Base-by-base conservation (phyloP, 1,139 yeast genomes). In the Geotrichum reessii region DNA sequence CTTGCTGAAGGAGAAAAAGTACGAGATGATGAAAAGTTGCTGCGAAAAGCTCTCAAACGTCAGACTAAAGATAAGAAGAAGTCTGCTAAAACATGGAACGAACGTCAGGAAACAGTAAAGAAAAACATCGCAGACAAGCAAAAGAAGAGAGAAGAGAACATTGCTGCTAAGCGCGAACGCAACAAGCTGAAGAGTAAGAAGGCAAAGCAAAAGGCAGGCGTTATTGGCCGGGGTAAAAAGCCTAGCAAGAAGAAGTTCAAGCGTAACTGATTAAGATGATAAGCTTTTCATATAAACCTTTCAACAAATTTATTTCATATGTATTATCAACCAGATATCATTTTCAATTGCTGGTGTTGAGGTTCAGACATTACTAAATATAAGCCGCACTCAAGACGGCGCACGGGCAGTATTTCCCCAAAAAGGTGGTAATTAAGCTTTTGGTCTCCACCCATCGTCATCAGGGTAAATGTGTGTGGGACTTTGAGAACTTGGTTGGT, bases 1-100 rank as follows among this genome's bases (percentile, higher is more conserved):
- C 93, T 87, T 68, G 92, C 96, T 2, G 96, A 91, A 73, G 99
- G 99, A 53, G 78, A 75, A 50, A 92, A 90, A 71, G 77, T 92
- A 54, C 87, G 87, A 67, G 97, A 95, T 71, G 95, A 93, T 71
- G 99, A 92, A 71, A 86, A 84, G 69, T 76, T 93, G 66, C 80
- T 95, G 72, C 86, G 85, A 67, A 92, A 90, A 72, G 89, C 98
- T 1, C 74, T 93, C 63, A 91, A 87, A 75, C 81, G 88, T 66
- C 88, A 89, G 69, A 95, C 87, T 67, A 82, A 86, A 63, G 79
- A 81, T 70, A 91, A 90, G 75, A 80, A 88, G 68, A 87, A 83
- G 75, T 86, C 95, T 64, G 95, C 88, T 67, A 76, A 82, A 57
- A 93, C 88, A 72, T 90, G 97, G 97, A 81, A 77, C 65, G 97